These are phyloP conservation scores for Starmerella sp. DNA, from an alignment of 805 yeast genomes.

Conservation along the genomic window DNA sequence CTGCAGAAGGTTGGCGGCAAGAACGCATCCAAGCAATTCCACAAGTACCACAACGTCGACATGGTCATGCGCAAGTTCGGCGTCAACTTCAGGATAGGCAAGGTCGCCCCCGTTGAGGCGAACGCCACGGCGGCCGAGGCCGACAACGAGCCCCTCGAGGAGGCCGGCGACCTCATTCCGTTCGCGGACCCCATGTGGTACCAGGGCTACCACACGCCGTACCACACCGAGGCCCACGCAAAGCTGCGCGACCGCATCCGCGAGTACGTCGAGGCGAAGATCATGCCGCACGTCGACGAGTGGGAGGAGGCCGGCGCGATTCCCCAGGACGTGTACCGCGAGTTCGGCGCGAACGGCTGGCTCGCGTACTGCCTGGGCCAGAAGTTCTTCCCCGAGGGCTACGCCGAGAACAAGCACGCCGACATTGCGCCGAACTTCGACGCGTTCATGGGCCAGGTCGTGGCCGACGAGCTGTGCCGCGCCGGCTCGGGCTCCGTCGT, in stretches of 20 bases:
- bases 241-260: constrained; percentile 33
- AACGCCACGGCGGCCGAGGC: constrained; percentile 11
- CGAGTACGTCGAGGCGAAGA: constrained; percentile 31
- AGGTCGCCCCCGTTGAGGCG: constrained; percentile 14
- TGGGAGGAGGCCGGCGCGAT: constrained; percentile 34
- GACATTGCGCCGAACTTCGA: constrained; percentile 30
- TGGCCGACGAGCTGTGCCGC: constrained; percentile 33
- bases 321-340: constrained; percentile 26
- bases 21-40: constrained; percentile 61
- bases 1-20: constrained; percentile 69
- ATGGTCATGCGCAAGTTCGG: constrained; percentile 30
- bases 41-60: constrained; percentile 35
- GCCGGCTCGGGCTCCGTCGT: constrained; percentile 35
- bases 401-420: constrained; percentile 24
- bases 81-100: constrained; percentile 28
- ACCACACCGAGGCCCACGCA: constrained; percentile 32
- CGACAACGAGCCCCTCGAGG: constrained; percentile 19
- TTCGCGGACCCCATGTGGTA: constrained; percentile 37
- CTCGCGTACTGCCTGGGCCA: constrained; percentile 30
- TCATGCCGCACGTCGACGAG: constrained; percentile 33
- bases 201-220: constrained; percentile 34
- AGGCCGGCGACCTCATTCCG: constrained; percentile 29
- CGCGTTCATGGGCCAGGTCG: constrained; percentile 31
- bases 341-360: constrained; percentile 32
- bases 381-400: constrained; percentile 28